These are phyloP conservation scores for Pseudogymnoascus destructans DNA, from an alignment of 2,329 filamentous ascomycete genomes.

Conservation along the genomic window DNA sequence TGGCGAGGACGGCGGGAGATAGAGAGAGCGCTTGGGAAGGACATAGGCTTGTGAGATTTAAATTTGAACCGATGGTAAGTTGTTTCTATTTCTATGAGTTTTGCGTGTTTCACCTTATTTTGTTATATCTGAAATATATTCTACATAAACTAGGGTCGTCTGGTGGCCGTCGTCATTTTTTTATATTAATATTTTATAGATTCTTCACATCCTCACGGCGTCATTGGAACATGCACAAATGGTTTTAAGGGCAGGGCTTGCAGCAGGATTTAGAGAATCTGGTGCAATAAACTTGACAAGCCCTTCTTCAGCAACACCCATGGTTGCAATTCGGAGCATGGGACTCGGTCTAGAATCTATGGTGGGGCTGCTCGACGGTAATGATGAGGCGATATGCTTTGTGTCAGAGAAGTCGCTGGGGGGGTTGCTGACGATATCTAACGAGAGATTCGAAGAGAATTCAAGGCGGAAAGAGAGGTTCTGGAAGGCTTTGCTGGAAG, in stretches of 20 bases:
- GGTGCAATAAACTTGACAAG: slow-evolving; percentile 57
- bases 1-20: slow-evolving; percentile 26
- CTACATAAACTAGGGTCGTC: background rate
- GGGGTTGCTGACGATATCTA: slow-evolving; percentile 55
- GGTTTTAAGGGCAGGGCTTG: slow-evolving; percentile 61
- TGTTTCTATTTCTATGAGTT: background rate
- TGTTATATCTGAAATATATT: background rate
- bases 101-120: background rate
- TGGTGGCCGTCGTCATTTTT: background rate
- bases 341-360: slow-evolving; percentile 73
- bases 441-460: slow-evolving; percentile 63
- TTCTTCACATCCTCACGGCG: slow-evolving; percentile 73
- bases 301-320: slow-evolving; percentile 38
- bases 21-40: slow-evolving; percentile 16
- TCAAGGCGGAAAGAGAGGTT: slow-evolving; percentile 54
- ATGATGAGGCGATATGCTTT: slow-evolving; percentile 34
- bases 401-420: slow-evolving; percentile 56
- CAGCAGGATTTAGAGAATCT: slow-evolving; percentile 80
- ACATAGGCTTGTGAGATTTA: slow-evolving; percentile 59
- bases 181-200: slow-evolving; percentile 37
- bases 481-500: slow-evolving; percentile 28
- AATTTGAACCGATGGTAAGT: slow-evolving; percentile 88
- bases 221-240: slow-evolving; percentile 62
- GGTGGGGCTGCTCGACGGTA: slow-evolving; percentile 38
- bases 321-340: slow-evolving; percentile 76